Percentiles rank a stretch among this genome's conserved stretches.
These are phyloP conservation scores for Zygosaccharomyces kombuchaensis DNA, from an alignment of 805 yeast species.

Conservation along the genomic window DNA sequence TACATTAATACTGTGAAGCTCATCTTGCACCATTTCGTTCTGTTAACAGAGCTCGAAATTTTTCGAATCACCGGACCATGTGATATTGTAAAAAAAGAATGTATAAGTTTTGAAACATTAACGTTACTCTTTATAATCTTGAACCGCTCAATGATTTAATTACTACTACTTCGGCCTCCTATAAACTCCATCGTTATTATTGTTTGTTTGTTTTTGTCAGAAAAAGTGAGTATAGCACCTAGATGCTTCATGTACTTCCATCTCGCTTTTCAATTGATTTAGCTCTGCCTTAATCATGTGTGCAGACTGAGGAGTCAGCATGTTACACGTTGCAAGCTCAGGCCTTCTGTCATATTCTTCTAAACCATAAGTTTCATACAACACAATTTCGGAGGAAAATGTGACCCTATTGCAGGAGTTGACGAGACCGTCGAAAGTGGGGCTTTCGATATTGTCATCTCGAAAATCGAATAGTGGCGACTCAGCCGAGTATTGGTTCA, in stretches of 20 bases:
- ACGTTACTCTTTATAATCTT: background rate
- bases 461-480: conserved; percentile 41
- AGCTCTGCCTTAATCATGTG: conserved; percentile 82
- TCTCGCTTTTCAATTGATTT: conserved; percentile 69
- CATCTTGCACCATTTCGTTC: background rate
- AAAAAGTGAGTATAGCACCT: conserved; percentile 80
- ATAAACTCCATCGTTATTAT: background rate
- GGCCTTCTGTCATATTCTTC: conserved; percentile 91
- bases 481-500: conserved; percentile 38
- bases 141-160: background rate
- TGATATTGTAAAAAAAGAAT: background rate
- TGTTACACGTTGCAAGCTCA: conserved; percentile 88
- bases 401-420: conserved; percentile 36
- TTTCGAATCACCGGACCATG: background rate
- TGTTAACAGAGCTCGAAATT: background rate
- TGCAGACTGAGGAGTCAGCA: conserved; percentile 80
- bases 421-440: conserved; percentile 3
- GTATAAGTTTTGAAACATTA: too few relatives aligned
- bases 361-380: conserved; percentile 79
- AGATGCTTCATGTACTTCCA: conserved; percentile 81
- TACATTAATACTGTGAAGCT: background rate
- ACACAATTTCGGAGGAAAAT: conserved; percentile 76
- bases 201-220: conserved; percentile 30
- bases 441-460: conserved; percentile 19
- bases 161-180: background rate